A percentile compares a stretch with the other conserved stretches of the same genome.
Conservation (phyloP, 129 eudicot genomes). For the Lactuca saligna region DNA sequence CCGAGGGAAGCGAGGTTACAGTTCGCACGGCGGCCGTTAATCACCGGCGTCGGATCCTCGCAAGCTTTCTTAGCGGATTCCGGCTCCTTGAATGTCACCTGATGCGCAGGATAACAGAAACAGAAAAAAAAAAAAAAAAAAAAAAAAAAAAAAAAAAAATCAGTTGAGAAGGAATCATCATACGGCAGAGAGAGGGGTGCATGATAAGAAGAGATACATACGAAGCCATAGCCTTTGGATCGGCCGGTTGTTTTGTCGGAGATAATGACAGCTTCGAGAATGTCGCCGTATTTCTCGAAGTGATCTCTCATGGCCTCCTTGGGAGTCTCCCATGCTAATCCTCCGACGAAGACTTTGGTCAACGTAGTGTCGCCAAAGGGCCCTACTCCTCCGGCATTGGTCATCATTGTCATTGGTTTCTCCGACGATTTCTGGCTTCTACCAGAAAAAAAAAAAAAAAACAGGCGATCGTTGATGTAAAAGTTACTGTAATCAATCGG, state of each 20-base stretch:
- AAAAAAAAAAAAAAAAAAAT: not conserved
- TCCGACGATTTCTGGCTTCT: not conserved
- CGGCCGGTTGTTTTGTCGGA: slow-evolving; percentile 84
- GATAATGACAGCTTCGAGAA: slow-evolving; percentile 86
- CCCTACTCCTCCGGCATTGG: slow-evolving; percentile 30
- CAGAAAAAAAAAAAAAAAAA: not conserved
- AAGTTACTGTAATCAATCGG: not conserved
- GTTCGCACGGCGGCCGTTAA: slow-evolving; percentile 95
- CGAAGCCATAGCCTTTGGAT: slow-evolving; percentile 96
- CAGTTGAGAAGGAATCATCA: not conserved
- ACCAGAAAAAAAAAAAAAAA: not conserved
- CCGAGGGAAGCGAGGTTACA: slow-evolving; percentile 95
- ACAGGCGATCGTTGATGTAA: not conserved
- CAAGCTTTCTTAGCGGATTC: slow-evolving; percentile 96
- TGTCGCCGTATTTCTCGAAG: slow-evolving; percentile 75
- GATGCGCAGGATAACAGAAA: not conserved
- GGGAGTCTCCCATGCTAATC: slow-evolving; percentile 93
- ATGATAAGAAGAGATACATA: slow-evolving; percentile 31
- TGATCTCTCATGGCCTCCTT: slow-evolving; percentile 71
- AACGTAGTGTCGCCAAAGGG: slow-evolving; percentile 72
- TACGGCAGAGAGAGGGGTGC: not conserved
- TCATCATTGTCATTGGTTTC: slow-evolving; percentile 36
- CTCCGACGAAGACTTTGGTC: slow-evolving; percentile 90
- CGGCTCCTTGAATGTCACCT: slow-evolving; percentile 90
- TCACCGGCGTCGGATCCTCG: slow-evolving; percentile 92